Evolutionary conservation across 1,284 basidiomycete genomes (phyloP).

Genomic region (Melampsora occidentalis): DNA sequence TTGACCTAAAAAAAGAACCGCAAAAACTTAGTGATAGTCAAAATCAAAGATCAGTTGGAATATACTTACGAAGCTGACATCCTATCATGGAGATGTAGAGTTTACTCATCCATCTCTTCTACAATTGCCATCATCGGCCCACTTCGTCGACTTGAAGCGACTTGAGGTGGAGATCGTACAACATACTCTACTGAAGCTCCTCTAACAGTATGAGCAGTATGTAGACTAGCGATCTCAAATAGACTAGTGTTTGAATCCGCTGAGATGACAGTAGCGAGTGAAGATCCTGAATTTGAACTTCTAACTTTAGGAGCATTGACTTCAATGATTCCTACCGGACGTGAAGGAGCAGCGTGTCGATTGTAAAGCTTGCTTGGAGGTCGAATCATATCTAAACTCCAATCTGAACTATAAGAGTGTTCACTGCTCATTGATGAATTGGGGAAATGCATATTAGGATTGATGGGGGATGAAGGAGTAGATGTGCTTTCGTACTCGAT

Average conservation of each 20-base stretch:
- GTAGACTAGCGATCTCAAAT: conserved; percentile 31
- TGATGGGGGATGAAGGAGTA: conserved; percentile 27
- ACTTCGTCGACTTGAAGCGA: not conserved
- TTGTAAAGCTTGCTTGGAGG: conserved; percentile 1
- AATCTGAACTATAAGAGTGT: not conserved
- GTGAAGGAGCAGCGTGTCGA: not conserved
- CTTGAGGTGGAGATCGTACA: conserved; percentile 9
- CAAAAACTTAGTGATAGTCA: no score
- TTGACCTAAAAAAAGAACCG: no score
- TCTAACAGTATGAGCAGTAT: conserved; percentile 40
- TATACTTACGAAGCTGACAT: no score
- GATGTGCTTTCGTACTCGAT: conserved; percentile 42
- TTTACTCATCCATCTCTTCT: conserved; percentile 6
- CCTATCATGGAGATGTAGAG: not conserved
- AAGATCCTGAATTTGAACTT: conserved; percentile 26
- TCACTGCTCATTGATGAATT: conserved; percentile 6
- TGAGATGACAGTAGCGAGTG: conserved; percentile 27
- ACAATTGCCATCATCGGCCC: conserved; percentile 8
- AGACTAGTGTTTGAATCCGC: conserved; percentile 32
- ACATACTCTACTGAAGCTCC: conserved; percentile 35
- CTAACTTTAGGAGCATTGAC: conserved; percentile 9
- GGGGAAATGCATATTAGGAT: conserved; percentile 14
- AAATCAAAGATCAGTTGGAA: no score
- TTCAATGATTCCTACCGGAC: conserved; percentile 10
- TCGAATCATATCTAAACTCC: conserved; percentile 1